Percentiles rank a stretch among this genome's conserved stretches.
Conservation (phyloP, 2,329 filamentous ascomycete species). For the Fusarium hainanense region DNA sequence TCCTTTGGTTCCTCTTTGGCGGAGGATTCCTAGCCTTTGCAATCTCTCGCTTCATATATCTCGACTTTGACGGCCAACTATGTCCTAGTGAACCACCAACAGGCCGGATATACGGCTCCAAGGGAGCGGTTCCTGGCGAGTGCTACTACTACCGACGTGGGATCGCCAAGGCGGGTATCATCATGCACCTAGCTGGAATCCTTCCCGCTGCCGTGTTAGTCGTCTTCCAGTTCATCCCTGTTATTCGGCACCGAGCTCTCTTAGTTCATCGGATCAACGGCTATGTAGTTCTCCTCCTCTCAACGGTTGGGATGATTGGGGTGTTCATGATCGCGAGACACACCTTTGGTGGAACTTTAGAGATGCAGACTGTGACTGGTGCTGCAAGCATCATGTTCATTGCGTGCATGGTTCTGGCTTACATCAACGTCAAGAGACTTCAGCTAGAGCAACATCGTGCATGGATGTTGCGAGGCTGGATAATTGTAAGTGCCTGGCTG, state of each 20-base stretch:
- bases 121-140: conserved; percentile 50
- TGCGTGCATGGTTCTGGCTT: conserved; percentile 58
- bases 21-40: conserved; percentile 49
- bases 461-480: conserved; percentile 71
- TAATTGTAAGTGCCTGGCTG: conserved; percentile 51
- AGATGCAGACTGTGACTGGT: conserved; percentile 59
- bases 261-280: conserved; percentile 70
- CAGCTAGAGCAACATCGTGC: conserved; percentile 73
- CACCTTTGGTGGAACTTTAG: conserved; percentile 65
- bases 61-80: conserved; percentile 48
- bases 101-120: conserved; percentile 2
- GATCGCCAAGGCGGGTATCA: conserved; percentile 52
- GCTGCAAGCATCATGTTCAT: conserved; percentile 59
- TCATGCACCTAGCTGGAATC: conserved; percentile 59
- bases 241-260: conserved; percentile 59
- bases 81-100: conserved; percentile 40
- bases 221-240: conserved; percentile 61
- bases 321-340: conserved; percentile 64
- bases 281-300: conserved; percentile 63
- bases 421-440: conserved; percentile 67
- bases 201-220: conserved; percentile 59
- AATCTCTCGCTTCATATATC: conserved; percentile 40
- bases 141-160: conserved; percentile 54
- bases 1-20: conserved; percentile 62
- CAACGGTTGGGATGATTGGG: conserved; percentile 58